Percentiles rank a stretch among this genome's conserved stretches.
Conservation (phyloP, 306 rosid species). For the Canavalia gladiata region DNA sequence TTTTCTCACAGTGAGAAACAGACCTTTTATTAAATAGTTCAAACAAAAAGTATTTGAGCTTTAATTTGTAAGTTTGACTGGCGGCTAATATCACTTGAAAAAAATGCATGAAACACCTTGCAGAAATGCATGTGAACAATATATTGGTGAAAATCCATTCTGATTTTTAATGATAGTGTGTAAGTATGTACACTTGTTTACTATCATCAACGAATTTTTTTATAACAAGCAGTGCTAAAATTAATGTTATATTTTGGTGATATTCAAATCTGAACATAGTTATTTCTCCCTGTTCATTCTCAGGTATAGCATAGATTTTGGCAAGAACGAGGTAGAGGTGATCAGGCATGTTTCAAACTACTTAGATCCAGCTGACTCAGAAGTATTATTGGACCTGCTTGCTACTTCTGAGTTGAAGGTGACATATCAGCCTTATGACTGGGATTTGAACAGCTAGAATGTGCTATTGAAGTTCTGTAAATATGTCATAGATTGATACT, state of each 20-base stretch:
- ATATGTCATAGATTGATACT: constrained; percentile 38
- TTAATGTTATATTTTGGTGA: constrained; percentile 21
- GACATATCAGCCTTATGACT: constrained; percentile 79
- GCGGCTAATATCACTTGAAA: constrained; percentile 4
- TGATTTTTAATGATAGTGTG: neutral
- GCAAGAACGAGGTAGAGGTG: constrained; percentile 83
- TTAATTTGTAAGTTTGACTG: constrained; percentile 22
- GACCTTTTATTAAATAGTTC: constrained; percentile 32
- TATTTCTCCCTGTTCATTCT: constrained; percentile 31
- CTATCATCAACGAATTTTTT: constrained; percentile 18
- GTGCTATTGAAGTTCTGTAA: constrained; percentile 29
- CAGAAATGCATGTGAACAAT: constrained; percentile 1
- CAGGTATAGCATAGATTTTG: constrained; percentile 93
- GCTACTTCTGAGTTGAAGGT: constrained; percentile 84
- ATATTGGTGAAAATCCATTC: neutral
- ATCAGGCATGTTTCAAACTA: constrained; percentile 86
- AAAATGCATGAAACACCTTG: neutral
- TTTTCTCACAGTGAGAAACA: neutral
- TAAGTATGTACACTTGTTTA: neutral
- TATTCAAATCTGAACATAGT: constrained; percentile 20
- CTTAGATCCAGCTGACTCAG: constrained; percentile 72
- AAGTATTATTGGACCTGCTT: constrained; percentile 74
- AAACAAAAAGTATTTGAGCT: neutral
- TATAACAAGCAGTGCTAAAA: neutral
- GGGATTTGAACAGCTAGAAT: constrained; percentile 79